Conservation (phyloP, 306 rosid species). For the Dryas drummondii region DNA sequence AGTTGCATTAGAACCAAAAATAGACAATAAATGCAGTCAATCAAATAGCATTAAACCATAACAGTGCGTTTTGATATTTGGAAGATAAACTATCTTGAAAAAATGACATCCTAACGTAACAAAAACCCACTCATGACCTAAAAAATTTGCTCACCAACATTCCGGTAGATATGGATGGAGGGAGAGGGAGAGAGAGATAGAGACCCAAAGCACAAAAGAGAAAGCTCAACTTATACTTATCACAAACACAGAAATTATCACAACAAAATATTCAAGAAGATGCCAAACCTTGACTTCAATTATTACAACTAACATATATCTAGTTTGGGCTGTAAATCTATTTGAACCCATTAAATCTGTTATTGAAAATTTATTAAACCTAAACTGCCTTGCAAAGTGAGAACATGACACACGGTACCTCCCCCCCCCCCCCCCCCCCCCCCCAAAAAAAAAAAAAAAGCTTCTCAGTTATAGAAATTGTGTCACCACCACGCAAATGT, state of each 20-base stretch:
- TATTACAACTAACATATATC: neutral
- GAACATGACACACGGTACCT: neutral
- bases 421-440: neutral
- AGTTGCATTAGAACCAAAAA: constrained; percentile 2
- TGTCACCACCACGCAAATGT: neutral
- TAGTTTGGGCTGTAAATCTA: neutral
- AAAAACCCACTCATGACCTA: no score
- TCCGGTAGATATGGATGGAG: no score
- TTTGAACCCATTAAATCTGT: neutral
- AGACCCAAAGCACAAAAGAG: no score
- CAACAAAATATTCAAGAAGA: neutral
- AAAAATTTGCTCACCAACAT: no score
- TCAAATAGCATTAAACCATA: neutral
- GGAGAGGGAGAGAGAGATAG: no score
- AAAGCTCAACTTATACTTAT: no score
- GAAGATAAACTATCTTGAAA: neutral
- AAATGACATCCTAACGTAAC: no score
- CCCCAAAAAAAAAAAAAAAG: neutral
- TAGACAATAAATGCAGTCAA: neutral
- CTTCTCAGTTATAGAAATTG: neutral
- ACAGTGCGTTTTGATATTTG: neutral
- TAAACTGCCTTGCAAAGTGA: neutral
- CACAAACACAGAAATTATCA: no score
- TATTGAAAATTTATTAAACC: neutral
- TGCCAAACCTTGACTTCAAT: neutral